phyloP scores from a whole-genome alignment of 2,329 filamentous ascomycete genomes.

The Ascochyta koolunga region DNA sequence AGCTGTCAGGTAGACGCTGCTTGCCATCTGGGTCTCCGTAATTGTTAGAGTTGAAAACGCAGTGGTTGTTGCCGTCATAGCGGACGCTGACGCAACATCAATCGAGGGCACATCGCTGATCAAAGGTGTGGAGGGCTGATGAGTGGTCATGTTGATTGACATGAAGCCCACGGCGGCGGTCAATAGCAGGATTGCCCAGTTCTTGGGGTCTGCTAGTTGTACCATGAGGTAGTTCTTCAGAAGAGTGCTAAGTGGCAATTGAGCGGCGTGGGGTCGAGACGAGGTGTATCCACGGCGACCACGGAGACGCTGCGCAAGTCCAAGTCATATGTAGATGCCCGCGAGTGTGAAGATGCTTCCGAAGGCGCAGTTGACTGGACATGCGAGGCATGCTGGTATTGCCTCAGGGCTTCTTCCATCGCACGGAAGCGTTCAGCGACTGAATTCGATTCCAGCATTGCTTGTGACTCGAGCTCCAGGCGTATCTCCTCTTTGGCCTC shows the following conservation, averaged over 20 bases:
- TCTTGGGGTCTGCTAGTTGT: constrained; percentile 59
- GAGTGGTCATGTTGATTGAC: constrained; percentile 31
- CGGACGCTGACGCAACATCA: constrained; percentile 1
- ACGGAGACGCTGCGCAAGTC: constrained; percentile 17
- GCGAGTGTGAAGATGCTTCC: not conserved
- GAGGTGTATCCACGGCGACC: constrained; percentile 19
- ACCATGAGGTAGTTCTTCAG: constrained; percentile 61
- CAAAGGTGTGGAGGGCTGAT: constrained; percentile 10
- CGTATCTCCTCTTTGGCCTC: constrained; percentile 43
- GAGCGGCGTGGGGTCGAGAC: constrained; percentile 24
- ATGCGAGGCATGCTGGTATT: constrained; percentile 20
- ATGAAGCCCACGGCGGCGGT: constrained; percentile 53
- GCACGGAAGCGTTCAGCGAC: constrained; percentile 39
- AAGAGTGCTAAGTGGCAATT: constrained; percentile 60
- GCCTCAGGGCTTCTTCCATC: constrained; percentile 37
- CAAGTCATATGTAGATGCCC: constrained; percentile 9
- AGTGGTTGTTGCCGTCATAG: constrained; percentile 27
- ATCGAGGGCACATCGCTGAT: constrained; percentile 12
- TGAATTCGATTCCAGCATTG: constrained; percentile 33
- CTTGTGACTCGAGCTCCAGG: constrained; percentile 39
- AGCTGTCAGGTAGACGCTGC: constrained; percentile 5
- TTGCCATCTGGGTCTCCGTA: constrained; percentile 26
- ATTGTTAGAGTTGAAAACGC: constrained; percentile 37
- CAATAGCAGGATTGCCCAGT: constrained; percentile 58
- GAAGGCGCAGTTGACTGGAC: constrained; percentile 17